These are phyloP conservation scores for Cornus suecica DNA, from an alignment of 148 eudicot species.

Conservation along the genomic window DNA sequence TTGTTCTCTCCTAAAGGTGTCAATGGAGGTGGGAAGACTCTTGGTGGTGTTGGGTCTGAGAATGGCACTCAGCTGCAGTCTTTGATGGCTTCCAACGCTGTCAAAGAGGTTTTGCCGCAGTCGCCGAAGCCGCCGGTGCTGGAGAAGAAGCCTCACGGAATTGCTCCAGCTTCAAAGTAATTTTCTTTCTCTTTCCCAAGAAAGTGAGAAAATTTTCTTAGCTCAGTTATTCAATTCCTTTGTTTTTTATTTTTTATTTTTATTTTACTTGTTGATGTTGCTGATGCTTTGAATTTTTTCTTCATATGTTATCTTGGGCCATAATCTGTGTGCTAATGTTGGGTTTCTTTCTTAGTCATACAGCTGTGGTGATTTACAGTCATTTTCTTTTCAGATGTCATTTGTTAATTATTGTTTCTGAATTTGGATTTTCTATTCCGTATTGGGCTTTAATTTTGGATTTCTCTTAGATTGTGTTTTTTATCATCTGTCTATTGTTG, in stretches of 20 bases:
- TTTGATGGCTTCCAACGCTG: conserved; percentile 8
- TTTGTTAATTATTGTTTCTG: background rate
- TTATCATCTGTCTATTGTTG: background rate
- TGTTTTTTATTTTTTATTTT: background rate
- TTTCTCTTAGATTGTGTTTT: background rate
- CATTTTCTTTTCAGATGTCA: background rate
- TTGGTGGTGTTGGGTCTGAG: conserved; percentile 1
- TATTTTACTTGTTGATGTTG: conserved; percentile 1
- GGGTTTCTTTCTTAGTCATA: background rate
- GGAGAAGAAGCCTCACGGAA: conserved; percentile 34
- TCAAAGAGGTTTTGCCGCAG: conserved; percentile 18
- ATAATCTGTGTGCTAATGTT: background rate
- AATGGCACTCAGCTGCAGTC: conserved; percentile 12
- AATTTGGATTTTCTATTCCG: background rate
- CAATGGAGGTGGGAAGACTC: conserved; percentile 14
- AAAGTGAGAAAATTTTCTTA: background rate
- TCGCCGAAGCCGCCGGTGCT: conserved; percentile 12
- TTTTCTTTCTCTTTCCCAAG: background rate
- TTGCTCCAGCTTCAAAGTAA: conserved; percentile 45
- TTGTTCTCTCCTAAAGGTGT: conserved; percentile 19
- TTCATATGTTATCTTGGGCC: background rate
- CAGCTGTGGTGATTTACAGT: background rate
- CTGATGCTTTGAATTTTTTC: background rate
- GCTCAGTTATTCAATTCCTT: background rate
- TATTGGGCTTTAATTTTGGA: background rate